Evolutionary conservation across 306 rosid species (phyloP), one percentile per base, ranked within the genome.

Genomic region (Clitoria ternatea): DNA sequence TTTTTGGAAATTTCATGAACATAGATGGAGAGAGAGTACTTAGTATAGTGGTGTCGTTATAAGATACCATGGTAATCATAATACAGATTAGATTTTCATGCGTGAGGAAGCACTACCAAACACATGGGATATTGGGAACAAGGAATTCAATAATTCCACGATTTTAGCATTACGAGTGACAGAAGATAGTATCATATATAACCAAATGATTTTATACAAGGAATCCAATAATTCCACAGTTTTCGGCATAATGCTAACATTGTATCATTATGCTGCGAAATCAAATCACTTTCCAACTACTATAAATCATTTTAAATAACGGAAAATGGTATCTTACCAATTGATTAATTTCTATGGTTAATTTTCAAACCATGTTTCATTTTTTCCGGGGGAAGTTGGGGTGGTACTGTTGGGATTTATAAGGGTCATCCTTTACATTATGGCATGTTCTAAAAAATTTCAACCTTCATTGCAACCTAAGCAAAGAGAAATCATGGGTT

Each of bases 71-170:
- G 35, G 12, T 63, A 23, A 52, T 73, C 6, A 17, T 63, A 23
- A 52, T 73, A 11, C 30, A 73, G 8, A 36, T 14, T 5, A 47
- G 57, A 20, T 47, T 61, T 61, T 69, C 32, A 40, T 40, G 64
- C 17, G 12, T 36, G 48, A 19, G 40, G 17, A 61, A 45, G 37
- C 45, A 19, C 18, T n/a, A 66, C 54, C 78, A 44, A 35, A 77
- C 73, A 53, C 77, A 72, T 71, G 69, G 61, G 67, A 33, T 29
- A 24, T 40, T 50, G 26, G 42, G 65, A 29, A 61, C 39, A 29
- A 29, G 63, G 63, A 11, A 5, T 48, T 47, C 40, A 69, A 77
- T 62, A 70, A 61, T 54, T 70, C 72, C 72, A 77, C 42, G 61
- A 10, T 61, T 69, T 61, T 14, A 18, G 19, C 33, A 49, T 61